Conservation (phyloP, 164 flowering plant genomes). For the Vitis rotundifolia region DNA sequence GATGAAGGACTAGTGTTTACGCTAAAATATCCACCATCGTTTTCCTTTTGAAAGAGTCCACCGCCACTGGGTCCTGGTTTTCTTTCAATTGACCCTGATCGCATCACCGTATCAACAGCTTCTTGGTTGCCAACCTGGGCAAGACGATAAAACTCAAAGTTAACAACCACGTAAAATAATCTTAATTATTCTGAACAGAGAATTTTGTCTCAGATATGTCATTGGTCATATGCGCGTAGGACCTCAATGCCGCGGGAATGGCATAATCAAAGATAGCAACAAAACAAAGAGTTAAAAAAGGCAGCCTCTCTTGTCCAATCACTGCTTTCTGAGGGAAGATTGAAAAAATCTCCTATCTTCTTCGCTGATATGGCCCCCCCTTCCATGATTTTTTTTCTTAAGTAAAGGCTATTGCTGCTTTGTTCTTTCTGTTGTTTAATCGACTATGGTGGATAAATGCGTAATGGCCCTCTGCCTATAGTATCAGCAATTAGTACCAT, state of each 20-base stretch:
- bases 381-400: too few species aligned
- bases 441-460: too few species aligned
- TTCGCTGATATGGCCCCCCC: too few species aligned
- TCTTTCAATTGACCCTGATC: conserved; percentile 23
- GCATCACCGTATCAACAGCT: conserved; percentile 51
- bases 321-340: background rate
- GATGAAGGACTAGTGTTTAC: conserved; percentile 40
- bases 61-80: conserved; percentile 13
- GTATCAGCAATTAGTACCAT: too few species aligned
- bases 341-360: background rate
- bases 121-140: conserved; percentile 86
- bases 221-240: background rate
- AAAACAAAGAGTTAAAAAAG: background rate
- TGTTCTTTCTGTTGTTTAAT: too few species aligned
- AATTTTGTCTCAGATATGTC: background rate
- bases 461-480: too few species aligned
- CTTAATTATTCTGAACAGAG: background rate
- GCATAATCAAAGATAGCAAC: background rate
- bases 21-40: conserved; percentile 19
- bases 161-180: background rate
- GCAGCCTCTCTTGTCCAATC: background rate
- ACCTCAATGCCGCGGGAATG: background rate
- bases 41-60: conserved; percentile 17
- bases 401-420: too few species aligned
- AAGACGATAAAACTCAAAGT: conserved; percentile 1